These are phyloP conservation scores for Chrysosporium queenslandicum DNA, from an alignment of 2,329 filamentous ascomycete genomes.

Conservation along the genomic window DNA sequence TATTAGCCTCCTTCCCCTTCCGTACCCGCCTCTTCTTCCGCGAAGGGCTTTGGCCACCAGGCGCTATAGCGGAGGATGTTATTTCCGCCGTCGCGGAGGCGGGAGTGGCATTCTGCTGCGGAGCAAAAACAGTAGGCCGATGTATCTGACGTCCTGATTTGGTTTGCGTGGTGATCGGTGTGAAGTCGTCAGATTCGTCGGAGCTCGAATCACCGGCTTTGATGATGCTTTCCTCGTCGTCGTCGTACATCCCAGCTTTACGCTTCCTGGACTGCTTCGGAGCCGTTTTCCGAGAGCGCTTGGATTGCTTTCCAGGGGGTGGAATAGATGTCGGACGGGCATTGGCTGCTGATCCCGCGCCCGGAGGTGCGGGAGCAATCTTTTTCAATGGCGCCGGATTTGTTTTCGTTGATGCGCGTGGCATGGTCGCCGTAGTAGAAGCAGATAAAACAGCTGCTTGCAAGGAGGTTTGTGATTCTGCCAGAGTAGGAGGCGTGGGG, in stretches of 20 bases:
- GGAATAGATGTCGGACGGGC: background rate
- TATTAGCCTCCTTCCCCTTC: conserved; percentile 33
- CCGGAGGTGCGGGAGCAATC: conserved; percentile 5
- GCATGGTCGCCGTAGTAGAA: background rate
- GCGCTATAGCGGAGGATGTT: conserved; percentile 11
- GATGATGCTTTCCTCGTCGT: conserved; percentile 28
- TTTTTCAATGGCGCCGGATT: conserved; percentile 1
- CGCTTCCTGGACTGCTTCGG: conserved; percentile 12
- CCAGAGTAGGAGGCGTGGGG: background rate
- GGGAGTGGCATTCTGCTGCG: conserved; percentile 14
- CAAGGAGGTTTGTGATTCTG: background rate
- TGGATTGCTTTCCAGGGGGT: background rate
- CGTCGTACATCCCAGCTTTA: conserved; percentile 18
- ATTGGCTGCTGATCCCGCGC: background rate
- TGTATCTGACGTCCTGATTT: conserved; percentile 64
- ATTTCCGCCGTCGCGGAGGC: conserved; percentile 12
- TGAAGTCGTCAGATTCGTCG: conserved; percentile 39
- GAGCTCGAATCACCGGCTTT: conserved; percentile 31
- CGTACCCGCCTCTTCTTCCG: conserved; percentile 49
- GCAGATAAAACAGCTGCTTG: background rate
- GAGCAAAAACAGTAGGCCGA: conserved; percentile 54
- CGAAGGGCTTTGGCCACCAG: conserved; percentile 34
- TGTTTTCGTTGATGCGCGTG: background rate
- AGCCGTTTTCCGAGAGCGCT: conserved; percentile 6
- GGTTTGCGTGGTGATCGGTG: conserved; percentile 54